These are phyloP conservation scores for Aspergillus versicolor DNA, from an alignment of 2,329 filamentous ascomycete genomes.

Conservation along the genomic window DNA sequence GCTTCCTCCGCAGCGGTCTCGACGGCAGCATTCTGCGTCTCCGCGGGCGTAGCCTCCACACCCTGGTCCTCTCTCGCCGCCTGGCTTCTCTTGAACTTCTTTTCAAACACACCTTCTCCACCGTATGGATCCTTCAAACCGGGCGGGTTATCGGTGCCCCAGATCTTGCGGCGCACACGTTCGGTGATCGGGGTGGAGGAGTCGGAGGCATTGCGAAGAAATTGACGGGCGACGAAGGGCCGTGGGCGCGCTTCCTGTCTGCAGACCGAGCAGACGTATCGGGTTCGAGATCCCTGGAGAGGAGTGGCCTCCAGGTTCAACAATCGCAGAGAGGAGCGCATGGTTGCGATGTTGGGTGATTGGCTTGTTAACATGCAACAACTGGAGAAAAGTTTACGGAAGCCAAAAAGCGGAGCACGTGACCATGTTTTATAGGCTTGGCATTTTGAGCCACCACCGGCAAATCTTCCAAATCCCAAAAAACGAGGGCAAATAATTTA, in stretches of 20 bases:
- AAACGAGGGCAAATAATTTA: neutral
- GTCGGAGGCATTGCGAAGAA: slow-evolving; percentile 37
- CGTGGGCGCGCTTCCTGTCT: slow-evolving; percentile 36
- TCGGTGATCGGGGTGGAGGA: slow-evolving; percentile 42
- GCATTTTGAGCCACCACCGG: slow-evolving; percentile 3
- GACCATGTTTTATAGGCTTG: slow-evolving; percentile 8
- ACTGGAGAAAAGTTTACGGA: slow-evolving; percentile 21
- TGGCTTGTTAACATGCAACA: neutral
- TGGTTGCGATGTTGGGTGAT: slow-evolving; percentile 25
- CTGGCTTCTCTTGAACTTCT: slow-evolving; percentile 22
- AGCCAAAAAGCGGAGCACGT: slow-evolving; percentile 25
- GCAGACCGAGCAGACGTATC: slow-evolving; percentile 43
- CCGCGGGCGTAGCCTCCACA: slow-evolving; percentile 12
- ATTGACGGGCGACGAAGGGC: slow-evolving; percentile 31
- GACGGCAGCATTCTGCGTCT: slow-evolving; percentile 11
- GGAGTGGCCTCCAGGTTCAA: slow-evolving; percentile 36
- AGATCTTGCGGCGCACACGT: slow-evolving; percentile 48
- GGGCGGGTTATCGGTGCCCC: slow-evolving; percentile 52
- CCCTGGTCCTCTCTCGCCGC: slow-evolving; percentile 14
- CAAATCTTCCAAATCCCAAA: too few relatives aligned
- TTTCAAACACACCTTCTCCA: slow-evolving; percentile 35
- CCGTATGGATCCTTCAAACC: slow-evolving; percentile 51
- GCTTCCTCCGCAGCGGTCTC: slow-evolving; percentile 13
- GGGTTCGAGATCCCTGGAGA: slow-evolving; percentile 25
- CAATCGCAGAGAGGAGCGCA: slow-evolving; percentile 40